phyloP scores from a whole-genome alignment of 352 stramenopile genomes.

The Phytophthora niederhauseri region DNA sequence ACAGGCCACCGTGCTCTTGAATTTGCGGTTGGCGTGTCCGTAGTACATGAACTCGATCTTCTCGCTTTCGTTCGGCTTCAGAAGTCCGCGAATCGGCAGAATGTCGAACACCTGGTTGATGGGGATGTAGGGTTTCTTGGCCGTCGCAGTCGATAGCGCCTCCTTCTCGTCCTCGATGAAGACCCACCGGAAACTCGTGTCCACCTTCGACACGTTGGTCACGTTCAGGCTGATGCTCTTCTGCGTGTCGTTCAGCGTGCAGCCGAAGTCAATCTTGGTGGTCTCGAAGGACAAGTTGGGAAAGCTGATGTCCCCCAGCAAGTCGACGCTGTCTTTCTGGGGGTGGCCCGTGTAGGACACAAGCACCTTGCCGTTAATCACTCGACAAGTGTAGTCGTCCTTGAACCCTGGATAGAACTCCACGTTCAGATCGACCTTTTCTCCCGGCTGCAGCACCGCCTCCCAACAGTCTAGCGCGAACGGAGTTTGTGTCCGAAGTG shows the following conservation, averaged over 20 bases:
- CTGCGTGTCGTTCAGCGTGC: constrained; percentile 95
- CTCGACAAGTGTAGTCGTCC: constrained; percentile 90
- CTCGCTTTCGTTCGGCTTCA: constrained; percentile 91
- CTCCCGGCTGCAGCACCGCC: constrained; percentile 78
- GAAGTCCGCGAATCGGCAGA: constrained; percentile 87
- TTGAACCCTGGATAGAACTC: constrained; percentile 95
- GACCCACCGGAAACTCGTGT: constrained; percentile 92
- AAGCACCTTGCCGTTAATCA: constrained; percentile 85
- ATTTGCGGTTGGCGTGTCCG: constrained; percentile 92
- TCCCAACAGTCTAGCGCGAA: constrained; percentile 95
- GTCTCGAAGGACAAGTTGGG: constrained; percentile 95
- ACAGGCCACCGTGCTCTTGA: constrained; percentile 88
- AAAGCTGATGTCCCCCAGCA: constrained; percentile 94
- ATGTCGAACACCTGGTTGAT: constrained; percentile 97
- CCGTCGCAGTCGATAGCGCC: constrained; percentile 49
- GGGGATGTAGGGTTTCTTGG: constrained; percentile 88
- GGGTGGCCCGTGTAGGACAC: constrained; percentile 91
- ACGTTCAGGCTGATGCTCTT: constrained; percentile 87
- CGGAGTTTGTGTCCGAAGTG: constrained; percentile 87
- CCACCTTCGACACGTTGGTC: constrained; percentile 92
- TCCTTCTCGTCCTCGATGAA: constrained; percentile 95
- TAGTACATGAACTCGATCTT: constrained; percentile 95
- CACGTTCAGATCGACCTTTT: constrained; percentile 85
- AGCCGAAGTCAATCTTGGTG: constrained; percentile 93
- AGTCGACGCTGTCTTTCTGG: constrained; percentile 88